Evolutionary conservation across 2,329 filamentous ascomycete genomes (phyloP).

Genomic region (Aspergillus sergii): DNA sequence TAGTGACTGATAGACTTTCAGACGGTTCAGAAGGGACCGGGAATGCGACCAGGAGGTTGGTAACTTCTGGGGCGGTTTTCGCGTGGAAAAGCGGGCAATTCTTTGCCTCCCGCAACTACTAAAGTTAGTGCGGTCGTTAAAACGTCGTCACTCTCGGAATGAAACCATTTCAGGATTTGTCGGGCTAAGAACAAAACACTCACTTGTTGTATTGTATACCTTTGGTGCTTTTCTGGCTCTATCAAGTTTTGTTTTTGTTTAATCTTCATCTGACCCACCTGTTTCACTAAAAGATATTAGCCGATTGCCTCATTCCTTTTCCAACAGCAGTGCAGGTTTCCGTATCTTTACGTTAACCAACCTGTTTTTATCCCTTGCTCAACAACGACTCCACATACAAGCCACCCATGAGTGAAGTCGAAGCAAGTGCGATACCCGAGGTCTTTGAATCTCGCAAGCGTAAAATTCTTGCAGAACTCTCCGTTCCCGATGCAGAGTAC

Average conservation of each 20-base stretch:
- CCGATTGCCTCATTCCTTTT: not conserved
- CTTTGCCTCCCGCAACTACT: conserved; percentile 21
- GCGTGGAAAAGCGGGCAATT: conserved; percentile 25
- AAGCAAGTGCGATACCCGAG: conserved; percentile 25
- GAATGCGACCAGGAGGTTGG: conserved; percentile 27
- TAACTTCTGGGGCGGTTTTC: conserved; percentile 30
- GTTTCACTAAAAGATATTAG: not conserved
- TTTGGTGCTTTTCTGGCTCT: not conserved
- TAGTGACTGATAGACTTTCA: conserved; percentile 25
- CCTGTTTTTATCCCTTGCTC: not conserved
- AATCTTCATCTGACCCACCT: not conserved
- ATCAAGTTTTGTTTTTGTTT: not conserved
- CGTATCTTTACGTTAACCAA: not conserved
- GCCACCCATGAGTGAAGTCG: conserved; percentile 6
- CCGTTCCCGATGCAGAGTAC: conserved; percentile 70
- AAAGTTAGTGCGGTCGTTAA: conserved; percentile 21
- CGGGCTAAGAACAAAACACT: conserved; percentile 4
- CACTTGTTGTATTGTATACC: conserved; percentile 7
- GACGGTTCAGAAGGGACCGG: conserved; percentile 20
- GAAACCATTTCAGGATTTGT: conserved; percentile 18
- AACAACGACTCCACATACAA: not conserved
- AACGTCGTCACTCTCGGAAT: conserved; percentile 9
- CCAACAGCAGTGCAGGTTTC: not conserved
- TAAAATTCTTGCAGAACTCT: conserved; percentile 71
- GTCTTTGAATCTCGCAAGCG: conserved; percentile 66